Percentiles rank a stretch among this genome's conserved stretches.
These are phyloP conservation scores for Picocystis sp. DNA, from an alignment of 163 green algal genomes.

Conservation along the genomic window DNA sequence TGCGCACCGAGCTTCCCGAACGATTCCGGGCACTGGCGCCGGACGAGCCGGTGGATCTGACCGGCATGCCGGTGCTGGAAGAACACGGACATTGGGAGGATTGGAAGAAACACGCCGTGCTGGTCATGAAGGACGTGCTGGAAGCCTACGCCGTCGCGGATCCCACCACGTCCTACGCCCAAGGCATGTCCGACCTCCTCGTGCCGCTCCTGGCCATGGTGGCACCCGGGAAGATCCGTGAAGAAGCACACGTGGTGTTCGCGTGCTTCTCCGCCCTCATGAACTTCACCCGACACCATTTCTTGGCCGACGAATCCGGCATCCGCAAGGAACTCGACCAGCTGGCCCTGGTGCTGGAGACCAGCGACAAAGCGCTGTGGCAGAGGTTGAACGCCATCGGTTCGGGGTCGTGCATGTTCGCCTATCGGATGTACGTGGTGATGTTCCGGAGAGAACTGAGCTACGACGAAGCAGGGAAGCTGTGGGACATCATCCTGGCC, in stretches of 20 bases:
- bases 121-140: constrained; percentile 21
- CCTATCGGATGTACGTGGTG: constrained; percentile 72
- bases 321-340: constrained; percentile 26
- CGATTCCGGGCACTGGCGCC: no score
- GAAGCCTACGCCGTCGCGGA: constrained; percentile 47
- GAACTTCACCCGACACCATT: constrained; percentile 41
- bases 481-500: constrained; percentile 14
- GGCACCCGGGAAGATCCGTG: constrained; percentile 10
- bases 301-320: constrained; percentile 44
- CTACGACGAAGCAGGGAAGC: constrained; percentile 19
- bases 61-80: no score
- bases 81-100: no score
- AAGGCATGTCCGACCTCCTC: constrained; percentile 34
- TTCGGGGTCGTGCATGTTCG: constrained; percentile 67
- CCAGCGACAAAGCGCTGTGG: constrained; percentile 29
- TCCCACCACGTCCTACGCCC: constrained; percentile 58
- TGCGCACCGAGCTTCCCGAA: no score
- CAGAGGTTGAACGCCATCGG: constrained; percentile 25
- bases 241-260: constrained; percentile 65
- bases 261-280: constrained; percentile 69
- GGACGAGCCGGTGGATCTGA: no score
- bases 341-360: constrained; percentile 23
- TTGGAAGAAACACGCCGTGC: no score
- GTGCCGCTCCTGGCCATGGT: constrained; percentile 55
- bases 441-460: constrained; percentile 58